These are phyloP conservation scores for Septoria linicola DNA, from an alignment of 2,329 filamentous ascomycete genomes.

Conservation along the genomic window DNA sequence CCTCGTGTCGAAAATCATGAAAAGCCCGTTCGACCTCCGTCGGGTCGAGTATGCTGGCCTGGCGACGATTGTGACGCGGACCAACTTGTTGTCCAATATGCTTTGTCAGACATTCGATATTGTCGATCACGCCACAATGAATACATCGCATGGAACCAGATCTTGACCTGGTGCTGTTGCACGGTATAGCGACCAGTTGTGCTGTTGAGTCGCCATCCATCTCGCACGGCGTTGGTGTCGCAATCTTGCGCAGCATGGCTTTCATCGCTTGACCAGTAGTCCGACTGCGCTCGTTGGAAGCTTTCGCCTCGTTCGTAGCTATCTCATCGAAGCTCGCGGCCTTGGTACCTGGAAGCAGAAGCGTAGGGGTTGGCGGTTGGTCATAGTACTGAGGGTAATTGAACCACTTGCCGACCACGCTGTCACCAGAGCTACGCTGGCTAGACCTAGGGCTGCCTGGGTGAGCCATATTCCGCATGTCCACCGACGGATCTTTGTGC, in stretches of 20 bases:
- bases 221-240: neutral
- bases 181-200: neutral
- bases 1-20: neutral
- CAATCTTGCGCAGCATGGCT: neutral
- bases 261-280: neutral
- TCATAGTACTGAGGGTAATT: neutral
- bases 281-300: neutral
- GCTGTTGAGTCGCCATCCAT: neutral
- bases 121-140: neutral
- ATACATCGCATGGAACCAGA: neutral
- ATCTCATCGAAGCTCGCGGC: neutral
- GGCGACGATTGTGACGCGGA: neutral
- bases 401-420: conserved; percentile 5
- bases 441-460: neutral
- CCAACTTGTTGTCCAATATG: neutral
- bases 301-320: neutral
- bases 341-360: conserved; percentile 6
- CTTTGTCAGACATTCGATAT: conserved; percentile 1
- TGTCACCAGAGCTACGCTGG: conserved; percentile 2
- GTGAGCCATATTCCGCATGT: neutral
- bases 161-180: neutral
- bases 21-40: neutral
- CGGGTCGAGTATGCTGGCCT: neutral
- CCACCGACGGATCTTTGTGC: neutral
- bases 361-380: neutral